Conservation (phyloP, 495 filamentous ascomycete species). For the Aspergillus incahuasiensis region DNA sequence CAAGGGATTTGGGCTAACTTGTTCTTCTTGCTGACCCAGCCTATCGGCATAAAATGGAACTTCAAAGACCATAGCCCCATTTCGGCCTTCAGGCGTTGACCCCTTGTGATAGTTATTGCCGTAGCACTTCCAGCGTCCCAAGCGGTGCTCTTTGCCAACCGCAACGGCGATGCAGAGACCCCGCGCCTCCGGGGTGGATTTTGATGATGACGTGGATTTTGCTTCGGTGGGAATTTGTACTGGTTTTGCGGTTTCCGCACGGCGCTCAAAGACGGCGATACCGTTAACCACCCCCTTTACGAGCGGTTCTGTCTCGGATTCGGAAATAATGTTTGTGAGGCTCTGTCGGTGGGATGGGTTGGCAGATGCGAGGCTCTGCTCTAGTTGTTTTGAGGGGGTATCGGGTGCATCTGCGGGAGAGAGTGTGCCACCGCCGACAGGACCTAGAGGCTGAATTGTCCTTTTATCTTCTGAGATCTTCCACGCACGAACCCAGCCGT, state of each 20-base stretch:
- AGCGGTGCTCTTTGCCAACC: conserved; percentile 77
- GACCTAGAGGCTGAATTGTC: conserved; percentile 65
- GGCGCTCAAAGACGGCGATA: conserved; percentile 72
- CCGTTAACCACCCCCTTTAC: conserved; percentile 80
- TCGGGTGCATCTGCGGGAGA: conserved; percentile 20
- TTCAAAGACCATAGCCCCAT: conserved; percentile 76
- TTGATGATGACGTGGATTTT: conserved; percentile 40
- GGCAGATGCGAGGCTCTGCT: conserved; percentile 26
- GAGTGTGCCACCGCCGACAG: conserved; percentile 45
- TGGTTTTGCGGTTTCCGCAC: conserved; percentile 29
- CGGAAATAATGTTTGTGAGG: conserved; percentile 8
- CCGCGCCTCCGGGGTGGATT: conserved; percentile 44
- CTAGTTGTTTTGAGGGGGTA: conserved; percentile 36
- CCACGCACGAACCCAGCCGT: conserved; percentile 85
- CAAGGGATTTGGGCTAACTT: neutral
- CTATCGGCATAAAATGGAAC: conserved; percentile 48
- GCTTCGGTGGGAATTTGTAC: conserved; percentile 21
- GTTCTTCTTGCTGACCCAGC: neutral
- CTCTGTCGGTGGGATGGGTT: neutral
- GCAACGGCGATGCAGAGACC: conserved; percentile 77
- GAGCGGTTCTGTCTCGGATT: conserved; percentile 27
- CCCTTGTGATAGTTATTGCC: conserved; percentile 38
- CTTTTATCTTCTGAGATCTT: conserved; percentile 75
- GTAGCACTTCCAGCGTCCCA: conserved; percentile 68
- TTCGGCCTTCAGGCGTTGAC: conserved; percentile 57